Evolutionary conservation across 495 filamentous ascomycete species (phyloP), one percentile per base, ranked within the genome.

Genomic region (Patellaria atrata): DNA sequence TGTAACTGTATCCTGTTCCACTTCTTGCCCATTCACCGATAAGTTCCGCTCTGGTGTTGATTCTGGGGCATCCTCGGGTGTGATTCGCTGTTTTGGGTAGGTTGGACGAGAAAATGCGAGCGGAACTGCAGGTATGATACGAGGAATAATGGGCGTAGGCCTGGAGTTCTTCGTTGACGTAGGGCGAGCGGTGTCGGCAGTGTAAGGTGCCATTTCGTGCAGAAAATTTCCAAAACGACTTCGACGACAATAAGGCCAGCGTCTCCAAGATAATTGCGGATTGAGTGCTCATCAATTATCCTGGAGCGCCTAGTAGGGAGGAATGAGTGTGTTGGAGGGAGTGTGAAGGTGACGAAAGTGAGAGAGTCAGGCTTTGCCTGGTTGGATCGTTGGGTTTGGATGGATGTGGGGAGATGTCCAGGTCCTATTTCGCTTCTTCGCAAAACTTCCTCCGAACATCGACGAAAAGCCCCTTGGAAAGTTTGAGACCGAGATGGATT

Each of bases 191-290:
- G 48, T 22, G 14, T 45, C 39, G 39, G 38, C 34, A 29, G 41
- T 14, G 21, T 32, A 37, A 3, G 45, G 40, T 14, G 44, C 30
- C 44, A 47, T 51, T 27, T 23, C 26, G 30, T 11, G 26, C 14
- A 11, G 24, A 13, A 25, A n/a, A 16, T 17, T 26, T 13, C 10
- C 34, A 21, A 17, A 23, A 32, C 17, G 25, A 12, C n/a, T n/a
- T n/a, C n/a, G n/a, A n/a, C n/a, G n/a, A n/a, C 10, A 20, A 29
- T 15, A 33, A 32, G 33, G 13, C 33, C 33, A 45, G 40, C 40
- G 40, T 33, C 49, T 52, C 49, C 49, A 52, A 49, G 43, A 49
- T 46, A 52, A 52, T 49, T 43, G 37, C 36, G 33, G 10, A 22
- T 22, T 6, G 19, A 5, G 13, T 20, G 20, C 24, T 12, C 15